Conservation (phyloP, 2,329 filamentous ascomycete genomes). For the Immersiporthe knoxdaviesiana region DNA sequence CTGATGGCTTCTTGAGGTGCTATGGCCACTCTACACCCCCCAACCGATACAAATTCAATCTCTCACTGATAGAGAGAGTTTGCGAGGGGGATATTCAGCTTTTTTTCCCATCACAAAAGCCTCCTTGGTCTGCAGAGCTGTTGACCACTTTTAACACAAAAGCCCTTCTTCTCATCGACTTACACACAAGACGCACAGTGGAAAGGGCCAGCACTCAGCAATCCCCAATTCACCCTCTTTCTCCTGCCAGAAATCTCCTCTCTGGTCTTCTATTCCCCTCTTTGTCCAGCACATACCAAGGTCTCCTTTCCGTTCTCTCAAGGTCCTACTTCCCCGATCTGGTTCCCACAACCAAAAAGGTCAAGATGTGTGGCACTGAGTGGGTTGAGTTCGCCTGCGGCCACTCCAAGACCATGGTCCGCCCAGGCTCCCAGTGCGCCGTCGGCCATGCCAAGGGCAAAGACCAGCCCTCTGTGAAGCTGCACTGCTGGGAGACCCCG, state of each 20-base stretch:
- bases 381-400: background rate
- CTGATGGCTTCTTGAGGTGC: background rate
- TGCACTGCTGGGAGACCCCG: slow-evolving; percentile 8
- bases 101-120: background rate
- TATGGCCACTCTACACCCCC: no score
- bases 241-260: background rate
- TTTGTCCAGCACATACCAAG: no score
- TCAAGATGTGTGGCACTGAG: background rate
- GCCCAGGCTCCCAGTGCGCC: background rate
- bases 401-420: background rate
- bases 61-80: no score
- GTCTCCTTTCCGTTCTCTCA: no score
- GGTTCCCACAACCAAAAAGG: background rate
- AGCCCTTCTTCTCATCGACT: background rate
- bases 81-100: background rate
- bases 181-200: background rate
- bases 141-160: background rate
- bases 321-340: no score
- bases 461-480: background rate
- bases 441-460: background rate
- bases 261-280: no score
- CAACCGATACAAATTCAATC: no score
- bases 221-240: no score
- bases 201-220: background rate
- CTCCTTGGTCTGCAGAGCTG: background rate